These are phyloP conservation scores for Plasmodium vivax DNA, from an alignment of 169 alveolate genomes.

Conservation along the genomic window DNA sequence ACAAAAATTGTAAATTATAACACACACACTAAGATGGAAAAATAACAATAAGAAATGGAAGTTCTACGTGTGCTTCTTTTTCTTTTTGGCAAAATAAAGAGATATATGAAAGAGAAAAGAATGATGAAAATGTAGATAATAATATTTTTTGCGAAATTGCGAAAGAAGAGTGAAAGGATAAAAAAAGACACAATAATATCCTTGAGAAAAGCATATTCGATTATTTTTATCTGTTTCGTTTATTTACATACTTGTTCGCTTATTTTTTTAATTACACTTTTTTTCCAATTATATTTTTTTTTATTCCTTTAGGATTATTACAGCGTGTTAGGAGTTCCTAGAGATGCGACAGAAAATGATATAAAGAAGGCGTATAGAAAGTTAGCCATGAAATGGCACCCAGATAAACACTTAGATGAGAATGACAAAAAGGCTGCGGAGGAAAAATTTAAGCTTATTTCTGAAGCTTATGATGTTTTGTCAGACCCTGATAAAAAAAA, in stretches of 20 bases:
- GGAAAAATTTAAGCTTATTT: slow-evolving; percentile 91
- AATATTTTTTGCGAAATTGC: not conserved
- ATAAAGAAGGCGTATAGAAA: not conserved
- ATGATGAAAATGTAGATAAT: not conserved
- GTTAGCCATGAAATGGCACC: slow-evolving; percentile 1
- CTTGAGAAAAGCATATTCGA: not conserved
- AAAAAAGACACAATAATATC: not conserved
- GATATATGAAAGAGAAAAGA: not conserved
- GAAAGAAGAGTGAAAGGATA: not conserved
- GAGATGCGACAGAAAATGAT: not conserved
- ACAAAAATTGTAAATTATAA: not conserved
- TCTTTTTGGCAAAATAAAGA: not conserved
- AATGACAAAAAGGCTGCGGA: slow-evolving; percentile 73
- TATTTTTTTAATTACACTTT: not conserved
- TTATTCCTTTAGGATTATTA: not conserved
- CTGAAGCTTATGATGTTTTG: slow-evolving; percentile 95
- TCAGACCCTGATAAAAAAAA: slow-evolving; percentile 94
- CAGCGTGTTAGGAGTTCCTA: not conserved
- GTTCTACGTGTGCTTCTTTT: not conserved
- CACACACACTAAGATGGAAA: not conserved
- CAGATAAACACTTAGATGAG: slow-evolving; percentile 20
- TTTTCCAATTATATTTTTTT: not conserved
- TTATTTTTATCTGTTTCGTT: not conserved
- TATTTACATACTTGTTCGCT: not conserved
- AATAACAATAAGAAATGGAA: not conserved